Evolutionary conservation across 2,329 filamentous ascomycete genomes (phyloP).

Genomic region (Aspergillus tanneri): DNA sequence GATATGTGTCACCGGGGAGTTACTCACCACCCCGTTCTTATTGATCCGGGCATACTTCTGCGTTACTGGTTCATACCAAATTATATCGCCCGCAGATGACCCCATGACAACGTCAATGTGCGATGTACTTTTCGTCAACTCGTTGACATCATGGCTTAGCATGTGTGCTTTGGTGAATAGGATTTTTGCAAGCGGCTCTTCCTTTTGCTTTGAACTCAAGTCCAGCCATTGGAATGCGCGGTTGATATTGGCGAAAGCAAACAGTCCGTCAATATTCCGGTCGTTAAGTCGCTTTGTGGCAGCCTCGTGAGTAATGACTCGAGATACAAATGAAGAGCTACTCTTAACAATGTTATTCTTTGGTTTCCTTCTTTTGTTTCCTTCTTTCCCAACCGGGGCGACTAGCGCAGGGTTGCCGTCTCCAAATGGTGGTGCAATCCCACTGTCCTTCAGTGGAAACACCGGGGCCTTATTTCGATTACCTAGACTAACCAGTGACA

Average conservation of each 20-base stretch:
- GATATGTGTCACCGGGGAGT: constrained; percentile 80
- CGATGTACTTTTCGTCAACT: constrained; percentile 70
- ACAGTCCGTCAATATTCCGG: constrained; percentile 72
- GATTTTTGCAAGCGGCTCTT: constrained; percentile 91
- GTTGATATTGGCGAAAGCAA: constrained; percentile 94
- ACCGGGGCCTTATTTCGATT: constrained; percentile 51
- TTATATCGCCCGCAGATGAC: constrained; percentile 93
- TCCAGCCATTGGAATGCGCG: constrained; percentile 96
- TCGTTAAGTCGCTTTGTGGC: constrained; percentile 77
- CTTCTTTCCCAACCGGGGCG: constrained; percentile 62
- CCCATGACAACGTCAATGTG: constrained; percentile 94
- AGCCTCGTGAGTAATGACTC: constrained; percentile 85
- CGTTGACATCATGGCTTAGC: constrained; percentile 89
- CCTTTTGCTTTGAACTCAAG: constrained; percentile 66
- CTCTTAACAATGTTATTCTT: constrained; percentile 99
- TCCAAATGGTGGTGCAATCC: constrained; percentile 68
- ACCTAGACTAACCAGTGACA: constrained; percentile 74
- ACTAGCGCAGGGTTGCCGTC: constrained; percentile 77
- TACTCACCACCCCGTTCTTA: constrained; percentile 92
- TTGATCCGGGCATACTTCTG: constrained; percentile 95
- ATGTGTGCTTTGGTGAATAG: constrained; percentile 96
- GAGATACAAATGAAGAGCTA: constrained; percentile 97
- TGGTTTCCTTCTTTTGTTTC: constrained; percentile 78
- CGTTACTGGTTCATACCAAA: constrained; percentile 97
- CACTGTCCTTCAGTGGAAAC: constrained; percentile 50